Base-by-base conservation (phyloP, 2,329 filamentous ascomycete species). In the Boeremia lycopersici region DNA sequence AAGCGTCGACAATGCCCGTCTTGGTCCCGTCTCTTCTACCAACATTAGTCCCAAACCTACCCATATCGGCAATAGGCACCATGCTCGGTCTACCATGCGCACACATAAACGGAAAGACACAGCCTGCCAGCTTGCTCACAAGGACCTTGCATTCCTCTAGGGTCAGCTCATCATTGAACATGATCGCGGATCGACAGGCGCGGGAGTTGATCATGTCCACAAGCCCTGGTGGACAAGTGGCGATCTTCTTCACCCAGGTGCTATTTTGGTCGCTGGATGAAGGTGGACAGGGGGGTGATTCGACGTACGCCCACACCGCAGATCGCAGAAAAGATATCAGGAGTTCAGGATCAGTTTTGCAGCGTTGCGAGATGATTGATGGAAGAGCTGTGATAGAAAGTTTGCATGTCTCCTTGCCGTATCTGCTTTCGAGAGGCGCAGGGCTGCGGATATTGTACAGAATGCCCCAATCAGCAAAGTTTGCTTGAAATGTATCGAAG, bases 61-160 rank as follows among this genome's bases (percentile, higher is more conserved):
- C 39, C 19, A 75, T 4, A 31, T 73, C 65, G 12, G 77, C 61
- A 28, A 82, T 54, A 12, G 80, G 80, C 28, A 81, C 78, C 77
- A 82, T 79, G 57, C 78, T 78, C 15, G 79, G 77, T 45, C 80
- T 79, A 0, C 91, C 91, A 77, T 96, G 91, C 1, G 91, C 91
- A 73, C 91, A 96, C 69, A 91, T 87, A 61, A 95, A 95, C 0
- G 91, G 90, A 58, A 93, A 90, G 0, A 79, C 80, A 61, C 89
- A 92, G 0, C 65, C 68, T 0, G 82, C 81, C n/a, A 95, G 75
- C 3, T 79, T 79, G 1, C 49, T 56, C 0, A 93, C 71, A 30
- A 95, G 72, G 0, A 72, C 68, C 9, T 75, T 62, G 62, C 90
- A 93, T 59, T 91, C 81, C 0, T 79, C 73, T 0, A 70, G 59